A percentile compares a stretch with the other conserved stretches of the same genome.
phyloP scores from a whole-genome alignment of 257 asterid genomes.

The Vinca minor region DNA sequence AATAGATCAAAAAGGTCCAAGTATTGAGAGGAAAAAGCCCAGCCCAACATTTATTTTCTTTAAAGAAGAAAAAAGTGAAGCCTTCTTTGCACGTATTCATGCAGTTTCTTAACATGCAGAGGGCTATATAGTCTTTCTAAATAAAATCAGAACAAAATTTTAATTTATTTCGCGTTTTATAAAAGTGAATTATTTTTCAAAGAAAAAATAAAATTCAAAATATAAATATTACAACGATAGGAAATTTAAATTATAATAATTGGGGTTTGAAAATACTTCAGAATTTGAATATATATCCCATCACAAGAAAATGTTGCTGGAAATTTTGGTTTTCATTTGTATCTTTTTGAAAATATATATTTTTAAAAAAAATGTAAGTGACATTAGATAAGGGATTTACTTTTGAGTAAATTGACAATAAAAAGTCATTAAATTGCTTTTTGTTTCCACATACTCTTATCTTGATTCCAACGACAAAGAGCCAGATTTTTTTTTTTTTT shows the following conservation, averaged over 20 bases:
- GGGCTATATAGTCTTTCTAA: background rate
- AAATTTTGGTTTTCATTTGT: background rate
- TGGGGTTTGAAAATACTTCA: background rate
- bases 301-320: background rate
- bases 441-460: conserved; percentile 9
- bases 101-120: background rate
- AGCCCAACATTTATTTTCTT: background rate
- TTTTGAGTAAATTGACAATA: conserved; percentile 20
- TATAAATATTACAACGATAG: no score
- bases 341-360: background rate
- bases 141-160: background rate
- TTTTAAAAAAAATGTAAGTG: conserved; percentile 1
- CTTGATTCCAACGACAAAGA: background rate
- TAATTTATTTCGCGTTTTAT: no score
- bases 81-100: background rate
- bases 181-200: no score
- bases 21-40: no score
- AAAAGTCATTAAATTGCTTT: conserved; percentile 8
- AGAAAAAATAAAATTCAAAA: no score
- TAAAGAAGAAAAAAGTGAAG: background rate
- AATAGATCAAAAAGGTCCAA: background rate
- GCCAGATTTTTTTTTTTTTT: background rate
- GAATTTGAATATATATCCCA: background rate
- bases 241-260: no score
- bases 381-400: conserved; percentile 22